Conservation (phyloP, 2,329 filamentous ascomycete genomes). For the Hyphodiscus sp. region DNA sequence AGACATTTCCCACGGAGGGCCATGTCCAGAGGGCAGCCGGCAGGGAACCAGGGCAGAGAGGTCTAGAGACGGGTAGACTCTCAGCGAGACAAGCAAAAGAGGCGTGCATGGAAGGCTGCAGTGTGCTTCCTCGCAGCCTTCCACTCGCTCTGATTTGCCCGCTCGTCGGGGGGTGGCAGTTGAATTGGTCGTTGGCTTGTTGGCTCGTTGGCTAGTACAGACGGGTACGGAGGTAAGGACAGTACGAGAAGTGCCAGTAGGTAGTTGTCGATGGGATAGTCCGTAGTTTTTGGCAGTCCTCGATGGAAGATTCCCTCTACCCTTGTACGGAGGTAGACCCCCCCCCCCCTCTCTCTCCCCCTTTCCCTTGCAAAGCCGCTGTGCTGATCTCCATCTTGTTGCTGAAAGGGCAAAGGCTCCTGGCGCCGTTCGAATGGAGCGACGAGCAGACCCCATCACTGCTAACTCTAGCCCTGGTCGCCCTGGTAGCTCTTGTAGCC, state of each 20-base stretch:
- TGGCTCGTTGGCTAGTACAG: too few relatives aligned
- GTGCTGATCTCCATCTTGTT: conserved; percentile 20
- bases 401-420: conserved; percentile 9
- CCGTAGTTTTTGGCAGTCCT: too few relatives aligned
- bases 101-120: conserved; percentile 27
- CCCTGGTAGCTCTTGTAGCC: too few relatives aligned
- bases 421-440: conserved; percentile 6
- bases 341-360: too few relatives aligned
- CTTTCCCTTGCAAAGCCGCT: conserved; percentile 16
- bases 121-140: conserved; percentile 24
- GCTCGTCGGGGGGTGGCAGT: conserved; percentile 8
- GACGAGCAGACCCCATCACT: too few relatives aligned
- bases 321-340: too few relatives aligned
- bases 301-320: too few relatives aligned
- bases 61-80: neutral
- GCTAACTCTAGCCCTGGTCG: too few relatives aligned
- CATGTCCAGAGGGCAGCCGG: neutral
- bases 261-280: too few relatives aligned
- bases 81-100: conserved; percentile 1
- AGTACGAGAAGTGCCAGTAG: neutral
- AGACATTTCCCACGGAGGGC: neutral
- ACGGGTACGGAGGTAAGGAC: too few relatives aligned
- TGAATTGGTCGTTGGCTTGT: conserved; percentile 11
- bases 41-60: neutral
- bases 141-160: conserved; percentile 10